Evolutionary conservation across 1,284 basidiomycete genomes (phyloP).

Genomic region (Pascua guehoae): DNA sequence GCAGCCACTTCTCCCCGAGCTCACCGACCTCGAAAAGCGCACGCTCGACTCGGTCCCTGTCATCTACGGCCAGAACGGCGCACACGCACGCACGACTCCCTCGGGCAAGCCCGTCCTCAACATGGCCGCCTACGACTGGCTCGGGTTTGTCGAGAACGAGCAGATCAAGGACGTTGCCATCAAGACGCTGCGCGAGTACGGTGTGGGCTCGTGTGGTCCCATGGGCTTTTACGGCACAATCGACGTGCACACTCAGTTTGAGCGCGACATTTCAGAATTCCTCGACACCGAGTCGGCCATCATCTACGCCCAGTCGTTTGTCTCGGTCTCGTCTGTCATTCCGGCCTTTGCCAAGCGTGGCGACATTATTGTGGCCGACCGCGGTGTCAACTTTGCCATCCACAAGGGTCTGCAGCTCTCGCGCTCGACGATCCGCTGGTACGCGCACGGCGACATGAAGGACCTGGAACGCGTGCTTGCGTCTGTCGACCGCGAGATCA

Average conservation of each 20-base stretch:
- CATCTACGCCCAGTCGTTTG: slow-evolving; percentile 92
- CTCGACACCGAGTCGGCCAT: slow-evolving; percentile 84
- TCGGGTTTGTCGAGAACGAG: slow-evolving; percentile 84
- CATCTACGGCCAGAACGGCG: slow-evolving; percentile 74
- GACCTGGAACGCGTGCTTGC: slow-evolving; percentile 85
- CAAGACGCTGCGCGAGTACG: slow-evolving; percentile 84
- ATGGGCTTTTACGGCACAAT: slow-evolving; percentile 97
- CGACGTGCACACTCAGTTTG: slow-evolving; percentile 87
- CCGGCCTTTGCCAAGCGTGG: slow-evolving; percentile 97
- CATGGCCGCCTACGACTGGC: slow-evolving; percentile 88
- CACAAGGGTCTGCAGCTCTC: slow-evolving; percentile 98
- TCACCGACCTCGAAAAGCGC: slow-evolving; percentile 60
- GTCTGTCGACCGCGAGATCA: slow-evolving; percentile 77
- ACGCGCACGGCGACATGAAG: slow-evolving; percentile 89
- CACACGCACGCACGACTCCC: slow-evolving; percentile 71
- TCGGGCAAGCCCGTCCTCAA: slow-evolving; percentile 78
- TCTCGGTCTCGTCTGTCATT: slow-evolving; percentile 89
- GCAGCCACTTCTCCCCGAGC: slow-evolving; percentile 65
- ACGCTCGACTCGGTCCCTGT: slow-evolving; percentile 73
- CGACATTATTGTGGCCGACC: slow-evolving; percentile 96
- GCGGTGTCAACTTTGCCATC: slow-evolving; percentile 88
- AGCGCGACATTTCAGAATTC: slow-evolving; percentile 85
- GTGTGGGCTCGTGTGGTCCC: slow-evolving; percentile 92
- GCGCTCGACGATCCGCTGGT: slow-evolving; percentile 89
- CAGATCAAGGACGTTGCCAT: slow-evolving; percentile 80